Evolutionary conservation across 176 grass and related monocot species (phyloP).

Genomic region (Carex parvula): DNA sequence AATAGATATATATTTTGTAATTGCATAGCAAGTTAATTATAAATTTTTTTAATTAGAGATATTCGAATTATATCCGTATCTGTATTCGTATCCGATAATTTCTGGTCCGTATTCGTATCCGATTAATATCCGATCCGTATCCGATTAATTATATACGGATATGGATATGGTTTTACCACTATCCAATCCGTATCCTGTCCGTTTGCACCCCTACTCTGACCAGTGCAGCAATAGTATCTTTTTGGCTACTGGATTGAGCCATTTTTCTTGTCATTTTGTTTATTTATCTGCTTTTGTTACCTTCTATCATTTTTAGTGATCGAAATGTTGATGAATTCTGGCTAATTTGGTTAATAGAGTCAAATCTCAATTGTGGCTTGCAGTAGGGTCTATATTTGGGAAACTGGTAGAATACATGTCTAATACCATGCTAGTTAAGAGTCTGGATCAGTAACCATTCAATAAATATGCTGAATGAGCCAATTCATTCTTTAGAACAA

Average conservation of each 20-base stretch:
- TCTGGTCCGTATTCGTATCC: no score
- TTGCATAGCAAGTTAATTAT: no score
- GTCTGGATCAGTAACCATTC: background rate
- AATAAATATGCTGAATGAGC: background rate
- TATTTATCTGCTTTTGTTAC: background rate
- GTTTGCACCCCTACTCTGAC: no score
- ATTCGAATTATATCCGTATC: no score
- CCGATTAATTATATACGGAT: no score
- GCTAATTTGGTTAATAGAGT: background rate
- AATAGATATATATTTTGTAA: no score
- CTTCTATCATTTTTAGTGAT: background rate
- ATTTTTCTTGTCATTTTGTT: background rate
- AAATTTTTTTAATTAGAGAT: no score
- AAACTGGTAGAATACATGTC: background rate
- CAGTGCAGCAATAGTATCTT: background rate
- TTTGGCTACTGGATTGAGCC: background rate
- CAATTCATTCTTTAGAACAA: background rate
- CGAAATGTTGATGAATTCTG: background rate
- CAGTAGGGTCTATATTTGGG: background rate
- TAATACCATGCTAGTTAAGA: background rate
- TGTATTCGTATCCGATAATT: no score
- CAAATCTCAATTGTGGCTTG: background rate
- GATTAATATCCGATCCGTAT: no score
- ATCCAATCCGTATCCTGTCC: no score
- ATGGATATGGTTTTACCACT: no score